A percentile compares a stretch with the other conserved stretches of the same genome.
Evolutionary conservation across 805 yeast species (phyloP).

Genomic region (Barnettozyma vustinii): DNA sequence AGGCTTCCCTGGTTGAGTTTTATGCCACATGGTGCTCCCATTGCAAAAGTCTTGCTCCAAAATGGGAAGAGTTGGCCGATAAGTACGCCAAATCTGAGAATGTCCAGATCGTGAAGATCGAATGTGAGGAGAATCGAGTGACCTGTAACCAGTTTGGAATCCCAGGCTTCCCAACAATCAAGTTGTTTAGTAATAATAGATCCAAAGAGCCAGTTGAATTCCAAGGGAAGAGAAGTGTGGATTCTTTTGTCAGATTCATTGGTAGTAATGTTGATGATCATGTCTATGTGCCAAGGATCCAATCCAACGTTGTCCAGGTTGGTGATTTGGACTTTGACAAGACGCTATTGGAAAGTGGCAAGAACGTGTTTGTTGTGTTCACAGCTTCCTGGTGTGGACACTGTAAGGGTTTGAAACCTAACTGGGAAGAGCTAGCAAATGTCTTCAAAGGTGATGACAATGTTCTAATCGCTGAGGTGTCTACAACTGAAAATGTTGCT

Average conservation of each 20-base stretch:
- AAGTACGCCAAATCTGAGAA: conserved; percentile 47
- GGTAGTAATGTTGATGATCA: conserved; percentile 32
- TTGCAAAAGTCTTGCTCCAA: conserved; percentile 86
- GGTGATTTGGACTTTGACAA: conserved; percentile 31
- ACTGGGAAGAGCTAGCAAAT: conserved; percentile 42
- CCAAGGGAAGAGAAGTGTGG: conserved; percentile 66
- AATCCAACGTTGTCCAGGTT: conserved; percentile 22
- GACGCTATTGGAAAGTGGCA: conserved; percentile 26
- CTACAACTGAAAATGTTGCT: conserved; percentile 38
- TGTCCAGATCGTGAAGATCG: conserved; percentile 79
- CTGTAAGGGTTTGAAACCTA: conserved; percentile 45
- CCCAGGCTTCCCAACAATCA: conserved; percentile 87
- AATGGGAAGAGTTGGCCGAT: conserved; percentile 77
- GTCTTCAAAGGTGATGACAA: conserved; percentile 32
- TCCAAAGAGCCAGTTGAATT: conserved; percentile 56
- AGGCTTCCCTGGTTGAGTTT: conserved; percentile 77
- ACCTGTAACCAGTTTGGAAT: conserved; percentile 60
- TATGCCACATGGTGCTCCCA: conserved; percentile 98
- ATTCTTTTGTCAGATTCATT: conserved; percentile 63
- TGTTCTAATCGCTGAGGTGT: conserved; percentile 39
- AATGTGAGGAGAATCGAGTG: conserved; percentile 86
- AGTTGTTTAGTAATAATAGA: conserved; percentile 71
- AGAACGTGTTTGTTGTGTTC: conserved; percentile 28
- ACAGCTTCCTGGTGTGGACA: conserved; percentile 54
- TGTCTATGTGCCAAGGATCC: conserved; percentile 23